Conservation (phyloP, 495 filamentous ascomycete species). For the Neurospora sp. region DNA sequence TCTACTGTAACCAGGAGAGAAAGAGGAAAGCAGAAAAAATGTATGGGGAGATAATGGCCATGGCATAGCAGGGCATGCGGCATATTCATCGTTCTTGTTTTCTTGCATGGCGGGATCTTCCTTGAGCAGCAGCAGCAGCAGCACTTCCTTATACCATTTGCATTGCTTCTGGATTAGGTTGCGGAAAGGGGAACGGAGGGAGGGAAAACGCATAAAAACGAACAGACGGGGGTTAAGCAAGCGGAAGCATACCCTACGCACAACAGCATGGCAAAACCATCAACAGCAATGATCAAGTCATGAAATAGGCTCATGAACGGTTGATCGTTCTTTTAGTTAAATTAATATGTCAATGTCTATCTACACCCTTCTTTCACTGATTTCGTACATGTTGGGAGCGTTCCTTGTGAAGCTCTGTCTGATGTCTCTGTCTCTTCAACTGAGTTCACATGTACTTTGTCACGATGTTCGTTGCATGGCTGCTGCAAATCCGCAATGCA, state of each 20-base stretch:
- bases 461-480: not conserved
- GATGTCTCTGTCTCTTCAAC: not conserved
- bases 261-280: not conserved
- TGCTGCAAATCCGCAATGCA: not conserved
- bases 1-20: not conserved
- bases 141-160: not conserved
- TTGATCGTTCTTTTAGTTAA: not conserved
- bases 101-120: not conserved
- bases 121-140: not conserved
- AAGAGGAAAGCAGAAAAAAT: not conserved
- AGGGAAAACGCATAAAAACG: not conserved
- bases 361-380: not conserved
- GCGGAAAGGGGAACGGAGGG: not conserved
- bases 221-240: not conserved
- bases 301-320: not conserved
- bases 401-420: not conserved
- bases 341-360: not conserved
- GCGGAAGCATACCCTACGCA: not conserved
- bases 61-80: not conserved
- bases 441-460: not conserved
- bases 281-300: not conserved
- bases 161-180: not conserved
- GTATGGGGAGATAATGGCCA: not conserved
- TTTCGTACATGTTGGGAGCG: not conserved
- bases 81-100: not conserved